Conservation (phyloP, 2,329 filamentous ascomycete species). For the Gaeumannomyces sp. region DNA sequence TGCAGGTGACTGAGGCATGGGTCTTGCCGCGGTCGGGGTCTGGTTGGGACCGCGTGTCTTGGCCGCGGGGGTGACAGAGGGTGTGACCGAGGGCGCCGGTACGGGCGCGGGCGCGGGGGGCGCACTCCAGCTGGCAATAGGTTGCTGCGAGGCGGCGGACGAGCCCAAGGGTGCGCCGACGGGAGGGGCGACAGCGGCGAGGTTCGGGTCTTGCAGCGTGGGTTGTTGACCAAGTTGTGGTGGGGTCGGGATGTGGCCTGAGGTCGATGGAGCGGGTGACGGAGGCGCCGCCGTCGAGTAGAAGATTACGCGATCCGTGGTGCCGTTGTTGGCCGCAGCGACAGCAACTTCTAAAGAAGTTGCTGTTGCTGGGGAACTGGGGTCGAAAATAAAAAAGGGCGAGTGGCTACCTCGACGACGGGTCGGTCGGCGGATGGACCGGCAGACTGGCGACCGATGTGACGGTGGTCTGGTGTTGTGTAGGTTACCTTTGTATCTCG, state of each 20-base stretch:
- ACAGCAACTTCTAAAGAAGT: constrained; percentile 8
- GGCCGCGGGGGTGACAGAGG: constrained; percentile 5
- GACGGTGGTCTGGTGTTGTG: background rate
- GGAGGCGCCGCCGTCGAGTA: constrained; percentile 9
- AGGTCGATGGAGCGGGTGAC: constrained; percentile 10
- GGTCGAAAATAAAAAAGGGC: background rate
- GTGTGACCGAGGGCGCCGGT: constrained; percentile 13
- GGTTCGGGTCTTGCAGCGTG: constrained; percentile 7
- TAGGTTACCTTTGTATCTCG: constrained; percentile 1
- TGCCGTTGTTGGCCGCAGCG: constrained; percentile 10
- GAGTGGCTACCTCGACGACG: background rate
- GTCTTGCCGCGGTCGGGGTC: constrained; percentile 18
- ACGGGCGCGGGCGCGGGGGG: constrained; percentile 15
- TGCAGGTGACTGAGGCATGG: constrained; percentile 33
- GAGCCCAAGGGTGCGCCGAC: constrained; percentile 8
- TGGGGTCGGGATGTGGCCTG: constrained; percentile 9
- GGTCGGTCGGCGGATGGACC: background rate
- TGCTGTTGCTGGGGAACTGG: constrained; percentile 8
- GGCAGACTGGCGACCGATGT: background rate
- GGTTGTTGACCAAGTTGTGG: constrained; percentile 8
- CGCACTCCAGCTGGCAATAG: constrained; percentile 20
- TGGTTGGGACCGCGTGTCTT: constrained; percentile 14
- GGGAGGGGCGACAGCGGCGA: constrained; percentile 4
- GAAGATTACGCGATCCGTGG: constrained; percentile 11
- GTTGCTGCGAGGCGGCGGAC: constrained; percentile 16